Evolutionary conservation across 768 basidiomycete species (phyloP).

Genomic region (Clathrus columnatus): DNA sequence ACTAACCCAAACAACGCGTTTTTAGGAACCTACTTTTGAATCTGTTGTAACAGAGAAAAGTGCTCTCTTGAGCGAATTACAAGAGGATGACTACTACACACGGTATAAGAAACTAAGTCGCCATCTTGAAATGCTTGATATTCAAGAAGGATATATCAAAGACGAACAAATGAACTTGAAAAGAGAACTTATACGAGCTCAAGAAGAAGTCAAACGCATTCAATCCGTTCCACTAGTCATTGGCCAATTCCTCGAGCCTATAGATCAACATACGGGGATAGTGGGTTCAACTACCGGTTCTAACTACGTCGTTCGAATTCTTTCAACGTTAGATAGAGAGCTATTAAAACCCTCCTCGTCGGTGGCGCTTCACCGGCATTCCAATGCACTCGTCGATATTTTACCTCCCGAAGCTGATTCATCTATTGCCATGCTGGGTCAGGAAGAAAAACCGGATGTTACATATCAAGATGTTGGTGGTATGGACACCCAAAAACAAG

Average conservation of each 20-base stretch:
- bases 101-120: constrained; percentile 96
- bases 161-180: constrained; percentile 98
- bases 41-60: constrained; percentile 85
- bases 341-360: constrained; percentile 94
- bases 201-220: constrained; percentile 99
- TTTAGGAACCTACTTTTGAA: constrained; percentile 84
- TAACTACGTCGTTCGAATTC: constrained; percentile 95
- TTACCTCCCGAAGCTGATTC: constrained; percentile 98
- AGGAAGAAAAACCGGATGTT: constrained; percentile 93
- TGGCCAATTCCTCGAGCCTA: constrained; percentile 97
- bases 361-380: constrained; percentile 97
- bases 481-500: constrained; percentile 96
- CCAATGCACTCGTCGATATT: constrained; percentile 96
- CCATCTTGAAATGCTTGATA: constrained; percentile 91
- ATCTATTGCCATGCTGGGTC: constrained; percentile 88
- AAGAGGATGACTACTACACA: constrained; percentile 88
- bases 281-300: constrained; percentile 97
- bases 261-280: constrained; percentile 94
- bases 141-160: constrained; percentile 95
- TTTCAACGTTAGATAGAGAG: constrained; percentile 95
- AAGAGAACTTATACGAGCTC: constrained; percentile 94
- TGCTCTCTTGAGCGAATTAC: constrained; percentile 76
- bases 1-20: not conserved
- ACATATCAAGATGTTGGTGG: constrained; percentile 92
- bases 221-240: constrained; percentile 98